Evolutionary conservation across 2,329 filamentous ascomycete genomes (phyloP).

Genomic region (Fonsecaea erecta): DNA sequence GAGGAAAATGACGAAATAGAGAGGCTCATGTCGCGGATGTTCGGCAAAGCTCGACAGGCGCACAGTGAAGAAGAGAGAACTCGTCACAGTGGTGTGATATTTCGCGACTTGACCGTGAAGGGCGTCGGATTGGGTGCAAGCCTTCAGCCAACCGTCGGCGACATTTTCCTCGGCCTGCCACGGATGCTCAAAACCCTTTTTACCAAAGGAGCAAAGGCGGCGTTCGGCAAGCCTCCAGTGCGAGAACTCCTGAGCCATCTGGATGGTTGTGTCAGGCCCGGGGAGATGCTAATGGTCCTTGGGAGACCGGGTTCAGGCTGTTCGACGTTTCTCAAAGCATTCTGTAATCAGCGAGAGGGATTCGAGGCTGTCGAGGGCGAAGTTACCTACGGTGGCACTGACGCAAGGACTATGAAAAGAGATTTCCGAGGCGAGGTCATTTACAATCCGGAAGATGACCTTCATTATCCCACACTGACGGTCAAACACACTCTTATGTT

Average conservation of each 20-base stretch:
- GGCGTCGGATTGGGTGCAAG: conserved; percentile 70
- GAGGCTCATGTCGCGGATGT: conserved; percentile 69
- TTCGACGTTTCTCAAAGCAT: conserved; percentile 71
- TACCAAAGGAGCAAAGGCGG: conserved; percentile 41
- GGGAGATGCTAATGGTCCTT: conserved; percentile 72
- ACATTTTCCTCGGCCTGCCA: conserved; percentile 58
- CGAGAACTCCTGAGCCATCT: conserved; percentile 68
- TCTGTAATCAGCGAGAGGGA: conserved; percentile 67
- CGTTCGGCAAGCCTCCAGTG: conserved; percentile 54
- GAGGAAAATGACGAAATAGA: conserved; percentile 37
- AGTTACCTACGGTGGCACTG: conserved; percentile 61
- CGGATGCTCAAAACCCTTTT: conserved; percentile 54
- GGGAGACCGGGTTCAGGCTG: conserved; percentile 72
- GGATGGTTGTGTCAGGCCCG: conserved; percentile 72
- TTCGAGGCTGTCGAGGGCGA: conserved; percentile 63
- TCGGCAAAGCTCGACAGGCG: conserved; percentile 66
- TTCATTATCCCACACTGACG: conserved; percentile 77
- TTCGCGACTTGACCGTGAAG: conserved; percentile 71
- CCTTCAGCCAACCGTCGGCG: conserved; percentile 61
- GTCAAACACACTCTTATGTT: conserved; percentile 76
- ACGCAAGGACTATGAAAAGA: conserved; percentile 56
- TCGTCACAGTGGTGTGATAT: conserved; percentile 70
- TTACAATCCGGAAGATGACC: conserved; percentile 78
- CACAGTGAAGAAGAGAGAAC: conserved; percentile 73
- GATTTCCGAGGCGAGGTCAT: conserved; percentile 57